Base-by-base conservation (phyloP, 352 stramenopile species). In the Halophytophthora batemanensis region DNA sequence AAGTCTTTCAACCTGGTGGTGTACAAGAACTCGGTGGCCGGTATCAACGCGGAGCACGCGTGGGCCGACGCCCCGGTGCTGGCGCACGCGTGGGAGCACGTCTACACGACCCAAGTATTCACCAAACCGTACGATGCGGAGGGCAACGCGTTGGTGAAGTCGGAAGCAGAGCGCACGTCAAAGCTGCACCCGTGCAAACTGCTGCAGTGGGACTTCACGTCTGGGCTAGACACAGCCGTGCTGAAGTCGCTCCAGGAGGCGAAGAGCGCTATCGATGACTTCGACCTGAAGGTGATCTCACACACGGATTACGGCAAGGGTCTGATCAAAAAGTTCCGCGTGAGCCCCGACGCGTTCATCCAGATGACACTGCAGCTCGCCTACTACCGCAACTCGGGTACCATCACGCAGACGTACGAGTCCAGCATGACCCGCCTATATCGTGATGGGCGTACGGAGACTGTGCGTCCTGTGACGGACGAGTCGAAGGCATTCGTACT, bases 311-410 rank as follows among this genome's bases (percentile, higher is more conserved):
- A 96, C 45, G 93, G 93, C 50, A 96, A 95, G 50, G 72, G 73
- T 6, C 57, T 83, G 37, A 93, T 93, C 50, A 98, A 98, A 70
- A 90, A 86, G 44, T 96, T 90, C 61, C 84, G 87, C 7, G 92
- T 97, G 42, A 97, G 89, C 46, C 96, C 96, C 3, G 96, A 99
- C 61, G 93, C 88, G 1, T 98, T 97, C 50, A 87, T 98, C 43
- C 96, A 99, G 72, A 95, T 98, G 74, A 93, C 92, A 14, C 85
- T 98, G 18, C 96, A 99, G 71, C 81, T 98, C 33, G 96, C 93
- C 1, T 97, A 97, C 48, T 98, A 96, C 73, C 89, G 94, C 55
- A 92, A 92, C 61, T 71, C 83, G 8, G 86, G 90, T 6, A 88
- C 92, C 44, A 94, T 98, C 61, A 97, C 90, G 39, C 93, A 96